Evolutionary conservation across 192 early-diverging fungal species (phyloP).

Genomic region (Cetraspora pellucida): DNA sequence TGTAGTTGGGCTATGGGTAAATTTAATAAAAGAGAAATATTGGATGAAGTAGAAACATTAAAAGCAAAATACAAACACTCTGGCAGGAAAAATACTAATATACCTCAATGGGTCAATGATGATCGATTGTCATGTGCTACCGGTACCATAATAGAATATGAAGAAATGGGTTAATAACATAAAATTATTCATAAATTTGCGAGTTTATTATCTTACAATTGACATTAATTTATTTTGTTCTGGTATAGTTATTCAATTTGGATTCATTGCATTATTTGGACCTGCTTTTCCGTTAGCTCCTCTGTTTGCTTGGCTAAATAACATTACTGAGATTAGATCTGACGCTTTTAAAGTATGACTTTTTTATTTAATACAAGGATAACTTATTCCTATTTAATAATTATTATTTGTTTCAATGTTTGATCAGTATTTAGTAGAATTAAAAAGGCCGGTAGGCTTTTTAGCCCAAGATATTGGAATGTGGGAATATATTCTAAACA

Average conservation of each 20-base stretch:
- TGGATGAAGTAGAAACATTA: neutral
- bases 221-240: neutral
- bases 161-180: constrained; percentile 36
- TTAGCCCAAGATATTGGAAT: constrained; percentile 48
- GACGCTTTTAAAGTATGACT: constrained; percentile 49
- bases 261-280: constrained; percentile 70
- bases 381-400: neutral
- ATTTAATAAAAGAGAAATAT: neutral
- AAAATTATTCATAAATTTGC: too few species aligned
- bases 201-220: neutral
- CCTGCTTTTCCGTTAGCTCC: constrained; percentile 70
- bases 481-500: constrained; percentile 42
- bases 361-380: neutral
- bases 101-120: constrained; percentile 55
- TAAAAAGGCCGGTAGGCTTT: constrained; percentile 37
- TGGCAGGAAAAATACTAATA: constrained; percentile 3
- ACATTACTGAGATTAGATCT: constrained; percentile 61
- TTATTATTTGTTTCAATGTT: neutral
- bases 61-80: neutral
- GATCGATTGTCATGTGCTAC: constrained; percentile 17
- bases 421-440: constrained; percentile 6
- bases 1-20: neutral
- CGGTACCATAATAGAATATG: constrained; percentile 37
- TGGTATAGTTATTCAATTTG: constrained; percentile 60
- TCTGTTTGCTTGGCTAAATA: constrained; percentile 64